phyloP scores from a whole-genome alignment of 75 land plant species.

The Larix kaempferi region DNA sequence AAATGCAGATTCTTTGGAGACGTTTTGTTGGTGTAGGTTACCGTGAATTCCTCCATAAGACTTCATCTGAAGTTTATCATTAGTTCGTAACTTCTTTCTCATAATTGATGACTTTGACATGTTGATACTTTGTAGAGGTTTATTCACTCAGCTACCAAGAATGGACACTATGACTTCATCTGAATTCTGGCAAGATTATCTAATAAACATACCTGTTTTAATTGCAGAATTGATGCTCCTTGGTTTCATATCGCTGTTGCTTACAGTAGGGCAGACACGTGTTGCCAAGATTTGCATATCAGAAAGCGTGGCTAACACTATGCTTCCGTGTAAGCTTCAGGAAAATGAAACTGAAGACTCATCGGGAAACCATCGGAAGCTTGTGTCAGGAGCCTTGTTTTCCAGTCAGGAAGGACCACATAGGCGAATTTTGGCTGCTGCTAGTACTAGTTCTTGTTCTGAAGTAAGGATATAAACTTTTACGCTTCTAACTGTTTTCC shows the following conservation, averaged over 20 bases:
- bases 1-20: background rate
- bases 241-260: conserved; percentile 73
- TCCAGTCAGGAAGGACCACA: background rate
- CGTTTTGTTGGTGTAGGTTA: background rate
- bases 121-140: background rate
- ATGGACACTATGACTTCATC: background rate
- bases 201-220: background rate
- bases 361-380: background rate
- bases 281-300: conserved; percentile 60
- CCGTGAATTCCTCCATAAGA: background rate
- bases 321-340: conserved; percentile 42
- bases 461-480: background rate
- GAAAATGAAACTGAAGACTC: background rate
- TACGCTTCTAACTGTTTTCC: background rate
- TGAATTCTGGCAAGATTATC: background rate
- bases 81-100: background rate
- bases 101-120: too few species aligned
- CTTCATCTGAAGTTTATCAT: background rate
- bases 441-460: background rate
- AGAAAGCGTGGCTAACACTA: conserved; percentile 26
- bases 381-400: background rate
- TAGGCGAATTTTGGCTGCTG: conserved; percentile 1
- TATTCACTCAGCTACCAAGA: background rate
- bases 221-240: conserved; percentile 81
- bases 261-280: conserved; percentile 53